phyloP scores from a whole-genome alignment of 1,139 yeast genomes.

The Nadsonia commutata region DNA sequence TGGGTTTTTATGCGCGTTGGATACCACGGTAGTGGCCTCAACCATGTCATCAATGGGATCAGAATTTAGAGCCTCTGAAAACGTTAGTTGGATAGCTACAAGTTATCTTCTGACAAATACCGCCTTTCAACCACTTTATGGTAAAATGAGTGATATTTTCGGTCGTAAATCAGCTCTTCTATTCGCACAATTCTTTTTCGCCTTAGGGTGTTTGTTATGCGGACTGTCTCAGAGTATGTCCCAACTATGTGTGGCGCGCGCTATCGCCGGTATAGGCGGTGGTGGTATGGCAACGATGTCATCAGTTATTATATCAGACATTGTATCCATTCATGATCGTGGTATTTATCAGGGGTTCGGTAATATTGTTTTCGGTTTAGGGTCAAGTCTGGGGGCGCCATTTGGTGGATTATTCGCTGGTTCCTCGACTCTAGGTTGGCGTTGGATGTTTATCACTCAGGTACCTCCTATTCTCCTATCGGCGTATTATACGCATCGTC shows the following conservation, averaged over 20 bases:
- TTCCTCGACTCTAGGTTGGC: slow-evolving; percentile 68
- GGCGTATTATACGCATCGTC: not conserved
- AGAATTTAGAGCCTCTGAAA: slow-evolving; percentile 39
- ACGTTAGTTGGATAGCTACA: slow-evolving; percentile 47
- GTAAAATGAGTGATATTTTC: slow-evolving; percentile 73
- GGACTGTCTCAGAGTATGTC: slow-evolving; percentile 30
- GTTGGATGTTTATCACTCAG: slow-evolving; percentile 45
- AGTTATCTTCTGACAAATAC: slow-evolving; percentile 46
- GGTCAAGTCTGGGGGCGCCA: slow-evolving; percentile 58
- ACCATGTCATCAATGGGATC: slow-evolving; percentile 49
- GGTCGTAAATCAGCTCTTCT: slow-evolving; percentile 51
- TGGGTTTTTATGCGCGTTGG: slow-evolving; percentile 43
- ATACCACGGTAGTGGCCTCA: slow-evolving; percentile 52
- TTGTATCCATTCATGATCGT: slow-evolving; percentile 41
- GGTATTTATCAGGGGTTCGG: slow-evolving; percentile 50
- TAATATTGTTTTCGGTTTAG: slow-evolving; percentile 50
- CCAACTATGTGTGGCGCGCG: slow-evolving; percentile 44
- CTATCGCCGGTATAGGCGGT: slow-evolving; percentile 49
- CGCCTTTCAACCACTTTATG: slow-evolving; percentile 65
- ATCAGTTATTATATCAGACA: slow-evolving; percentile 41
- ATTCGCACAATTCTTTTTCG: slow-evolving; percentile 33
- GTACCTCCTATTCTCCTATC: slow-evolving; percentile 43
- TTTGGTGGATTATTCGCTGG: slow-evolving; percentile 61
- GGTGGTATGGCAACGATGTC: slow-evolving; percentile 45
- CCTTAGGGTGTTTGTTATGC: slow-evolving; percentile 41